Evolutionary conservation across 768 basidiomycete genomes (phyloP), one percentile per base, ranked within the genome.

Genomic region (Glaciozyma martinii): DNA sequence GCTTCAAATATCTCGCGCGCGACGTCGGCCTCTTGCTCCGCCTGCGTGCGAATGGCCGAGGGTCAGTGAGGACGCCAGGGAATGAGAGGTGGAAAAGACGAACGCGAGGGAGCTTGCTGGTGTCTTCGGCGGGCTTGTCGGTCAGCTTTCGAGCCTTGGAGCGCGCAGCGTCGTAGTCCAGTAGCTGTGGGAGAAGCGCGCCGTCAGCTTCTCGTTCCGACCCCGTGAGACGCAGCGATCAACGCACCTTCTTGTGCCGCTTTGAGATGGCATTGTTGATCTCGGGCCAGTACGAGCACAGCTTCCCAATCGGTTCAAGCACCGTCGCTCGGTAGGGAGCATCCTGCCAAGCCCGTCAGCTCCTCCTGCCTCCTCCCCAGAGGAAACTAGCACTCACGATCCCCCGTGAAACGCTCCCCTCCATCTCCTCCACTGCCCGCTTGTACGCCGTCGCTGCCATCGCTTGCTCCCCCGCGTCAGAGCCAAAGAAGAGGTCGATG

Each of bases 391-490:
- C n/a, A 79, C 87, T 58, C 68, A 93, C 92, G 63, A 99, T 80
- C 76, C 95, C 90, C 65, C 90, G 78, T 33, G 84, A 83, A 46
- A 95, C 85, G 49, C 85, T 86, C 1, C 83, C 81, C 72, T 99
- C 95, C 52, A 98, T 80, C 67, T 99, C 95, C 71, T 94, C 90
- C 12, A 95, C 89, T 0, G 92, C 89, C 43, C 89, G 84, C 74
- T 89, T 94, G 81, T 98, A 99, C 3, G 95, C 89, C 72, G 97
- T 90, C 2, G 90, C 89, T 0, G 93, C 88, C 90, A 98, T 95
- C 13, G 94, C 95, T 47, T 68, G 82, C 80, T 91, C 90, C 19
- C 89, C 83, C 54, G 91, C 83, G 65, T 84, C 82, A 68, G 71
- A 66, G 70, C 77, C 74, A 76, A 97, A 99, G 80, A 99, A 98